These are phyloP conservation scores for Hypomontagnella monticulosa DNA, from an alignment of 495 filamentous ascomycete species.

Conservation along the genomic window DNA sequence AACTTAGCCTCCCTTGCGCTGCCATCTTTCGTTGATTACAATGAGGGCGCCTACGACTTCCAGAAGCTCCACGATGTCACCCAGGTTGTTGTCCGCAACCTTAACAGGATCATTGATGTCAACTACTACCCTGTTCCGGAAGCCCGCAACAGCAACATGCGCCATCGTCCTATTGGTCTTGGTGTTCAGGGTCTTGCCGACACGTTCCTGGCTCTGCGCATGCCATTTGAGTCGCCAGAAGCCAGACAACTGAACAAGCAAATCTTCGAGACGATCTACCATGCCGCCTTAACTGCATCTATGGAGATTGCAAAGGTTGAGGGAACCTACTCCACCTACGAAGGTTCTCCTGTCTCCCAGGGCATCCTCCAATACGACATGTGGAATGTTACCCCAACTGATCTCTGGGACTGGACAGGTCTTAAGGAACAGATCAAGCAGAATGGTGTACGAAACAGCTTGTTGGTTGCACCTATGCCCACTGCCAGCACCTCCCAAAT, in stretches of 20 bases:
- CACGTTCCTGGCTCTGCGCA: conserved; percentile 94
- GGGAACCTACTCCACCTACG: conserved; percentile 88
- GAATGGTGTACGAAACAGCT: conserved; percentile 91
- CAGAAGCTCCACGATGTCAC: conserved; percentile 92
- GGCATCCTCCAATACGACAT: conserved; percentile 98
- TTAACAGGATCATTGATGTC: conserved; percentile 97
- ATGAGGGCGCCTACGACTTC: conserved; percentile 87
- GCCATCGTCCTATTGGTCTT: conserved; percentile 91
- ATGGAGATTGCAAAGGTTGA: conserved; percentile 82
- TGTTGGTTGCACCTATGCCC: conserved; percentile 97
- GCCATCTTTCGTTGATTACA: conserved; percentile 86
- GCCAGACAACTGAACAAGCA: conserved; percentile 94
- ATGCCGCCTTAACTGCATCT: conserved; percentile 90
- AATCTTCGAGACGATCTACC: conserved; percentile 99
- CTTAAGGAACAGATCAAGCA: conserved; percentile 91
- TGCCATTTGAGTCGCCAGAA: conserved; percentile 96
- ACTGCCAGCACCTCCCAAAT: conserved; percentile 97
- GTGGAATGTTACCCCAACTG: conserved; percentile 93
- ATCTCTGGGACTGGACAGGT: conserved; percentile 94
- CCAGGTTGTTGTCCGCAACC: conserved; percentile 86
- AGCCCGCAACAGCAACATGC: conserved; percentile 93
- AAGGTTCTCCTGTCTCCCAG: conserved; percentile 93
- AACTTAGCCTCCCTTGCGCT: conserved; percentile 95
- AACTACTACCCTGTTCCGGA: conserved; percentile 97
- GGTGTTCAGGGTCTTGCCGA: conserved; percentile 99